Conservation (phyloP, 2,329 filamentous ascomycete genomes). For the Aphanoascus verrucosus region DNA sequence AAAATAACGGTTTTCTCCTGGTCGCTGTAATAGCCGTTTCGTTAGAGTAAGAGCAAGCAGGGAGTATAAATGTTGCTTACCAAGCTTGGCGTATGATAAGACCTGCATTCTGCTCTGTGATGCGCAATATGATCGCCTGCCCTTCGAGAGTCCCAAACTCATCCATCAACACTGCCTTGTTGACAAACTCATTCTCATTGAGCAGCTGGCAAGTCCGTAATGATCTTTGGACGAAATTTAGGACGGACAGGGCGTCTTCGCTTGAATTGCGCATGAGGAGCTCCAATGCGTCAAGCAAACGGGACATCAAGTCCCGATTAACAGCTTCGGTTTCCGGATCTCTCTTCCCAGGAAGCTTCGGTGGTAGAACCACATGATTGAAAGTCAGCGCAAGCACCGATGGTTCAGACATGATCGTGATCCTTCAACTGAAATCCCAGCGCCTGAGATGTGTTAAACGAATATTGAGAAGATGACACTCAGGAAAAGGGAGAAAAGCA, state of each 20-base stretch:
- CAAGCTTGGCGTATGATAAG: not conserved
- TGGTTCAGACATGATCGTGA: not conserved
- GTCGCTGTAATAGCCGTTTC: constrained; percentile 21
- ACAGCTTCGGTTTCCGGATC: not conserved
- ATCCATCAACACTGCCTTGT: constrained; percentile 1
- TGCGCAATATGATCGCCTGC: constrained; percentile 1
- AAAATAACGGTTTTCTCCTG: constrained; percentile 17
- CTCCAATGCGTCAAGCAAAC: not conserved
- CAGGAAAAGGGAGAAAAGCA: no score
- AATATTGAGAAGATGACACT: no score
- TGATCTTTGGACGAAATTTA: not conserved
- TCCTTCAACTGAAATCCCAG: no score
- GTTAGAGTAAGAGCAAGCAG: not conserved
- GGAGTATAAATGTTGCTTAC: not conserved
- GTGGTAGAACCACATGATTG: constrained; percentile 5
- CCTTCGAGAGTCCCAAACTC: not conserved
- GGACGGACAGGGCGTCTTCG: not conserved
- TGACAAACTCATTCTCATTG: not conserved
- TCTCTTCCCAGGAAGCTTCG: constrained; percentile 4
- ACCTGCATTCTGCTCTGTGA: constrained; percentile 2
- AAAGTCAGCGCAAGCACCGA: not conserved
- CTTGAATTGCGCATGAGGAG: not conserved
- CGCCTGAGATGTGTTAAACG: no score
- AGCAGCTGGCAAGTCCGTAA: not conserved
- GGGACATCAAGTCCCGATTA: not conserved